These are phyloP conservation scores for Lipomyces starkeyi DNA, from an alignment of 805 yeast species.

Conservation along the genomic window DNA sequence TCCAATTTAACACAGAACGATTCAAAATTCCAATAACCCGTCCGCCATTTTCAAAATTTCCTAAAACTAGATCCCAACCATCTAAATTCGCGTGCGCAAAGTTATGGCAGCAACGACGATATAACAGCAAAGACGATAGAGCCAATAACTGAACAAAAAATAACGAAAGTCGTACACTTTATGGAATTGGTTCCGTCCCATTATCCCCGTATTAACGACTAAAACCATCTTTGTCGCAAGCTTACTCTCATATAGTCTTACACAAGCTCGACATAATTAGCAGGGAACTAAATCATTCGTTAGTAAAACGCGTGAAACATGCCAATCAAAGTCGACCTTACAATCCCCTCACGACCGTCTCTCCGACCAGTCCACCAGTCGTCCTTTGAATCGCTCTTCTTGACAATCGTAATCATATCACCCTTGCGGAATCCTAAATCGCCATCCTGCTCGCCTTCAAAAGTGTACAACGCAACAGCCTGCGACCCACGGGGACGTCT, in stretches of 20 bases:
- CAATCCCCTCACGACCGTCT: slow-evolving; percentile 81
- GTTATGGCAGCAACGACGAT: too few species aligned
- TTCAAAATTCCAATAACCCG: too few species aligned
- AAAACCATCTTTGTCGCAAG: neutral
- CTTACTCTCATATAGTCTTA: slow-evolving; percentile 41
- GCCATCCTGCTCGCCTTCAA: slow-evolving; percentile 92
- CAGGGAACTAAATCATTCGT: slow-evolving; percentile 67
- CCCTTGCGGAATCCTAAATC: slow-evolving; percentile 94
- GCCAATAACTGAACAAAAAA: too few species aligned
- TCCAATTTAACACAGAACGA: too few species aligned
- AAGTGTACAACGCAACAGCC: slow-evolving; percentile 87
- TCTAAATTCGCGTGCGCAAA: too few species aligned
- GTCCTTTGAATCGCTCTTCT: slow-evolving; percentile 84
- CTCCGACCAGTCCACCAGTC: slow-evolving; percentile 99
- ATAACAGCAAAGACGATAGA: too few species aligned
- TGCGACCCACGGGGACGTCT: slow-evolving; percentile 56
- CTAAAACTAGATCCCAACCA: too few species aligned
- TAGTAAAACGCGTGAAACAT: neutral
- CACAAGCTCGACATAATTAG: slow-evolving; percentile 88
- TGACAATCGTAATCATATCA: slow-evolving; percentile 84
- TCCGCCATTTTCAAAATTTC: too few species aligned
- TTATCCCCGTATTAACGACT: neutral
- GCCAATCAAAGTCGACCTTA: slow-evolving; percentile 6
- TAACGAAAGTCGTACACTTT: too few species aligned
- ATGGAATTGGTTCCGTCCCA: too few species aligned